Evolutionary conservation across 208 protist species (phyloP).

Genomic region (Acanthamoeba sp.): DNA sequence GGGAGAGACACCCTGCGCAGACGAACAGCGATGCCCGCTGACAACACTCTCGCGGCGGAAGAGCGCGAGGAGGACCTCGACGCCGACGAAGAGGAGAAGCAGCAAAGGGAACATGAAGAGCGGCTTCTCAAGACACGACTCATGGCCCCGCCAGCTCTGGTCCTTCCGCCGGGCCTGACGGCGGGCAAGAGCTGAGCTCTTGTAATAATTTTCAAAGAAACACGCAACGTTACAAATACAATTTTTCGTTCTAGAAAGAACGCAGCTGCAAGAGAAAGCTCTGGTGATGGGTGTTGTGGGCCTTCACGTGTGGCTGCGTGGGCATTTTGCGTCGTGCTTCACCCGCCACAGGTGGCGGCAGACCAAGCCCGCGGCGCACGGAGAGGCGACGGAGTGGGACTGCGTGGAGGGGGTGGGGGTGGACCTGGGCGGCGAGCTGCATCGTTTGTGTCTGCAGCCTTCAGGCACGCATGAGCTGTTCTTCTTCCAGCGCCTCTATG

Average conservation of each 20-base stretch:
- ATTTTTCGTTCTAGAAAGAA: no score
- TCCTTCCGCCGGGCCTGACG: background rate
- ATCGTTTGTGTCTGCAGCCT: background rate
- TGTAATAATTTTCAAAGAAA: no score
- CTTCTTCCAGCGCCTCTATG: constrained; percentile 31
- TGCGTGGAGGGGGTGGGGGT: background rate
- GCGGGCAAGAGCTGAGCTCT: background rate
- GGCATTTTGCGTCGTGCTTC: constrained; percentile 28
- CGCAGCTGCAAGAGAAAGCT: no score
- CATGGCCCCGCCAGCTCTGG: background rate
- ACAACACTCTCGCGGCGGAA: background rate
- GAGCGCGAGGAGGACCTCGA: background rate
- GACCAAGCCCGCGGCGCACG: background rate
- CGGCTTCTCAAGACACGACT: background rate
- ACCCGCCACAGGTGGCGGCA: background rate
- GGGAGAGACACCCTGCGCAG: background rate
- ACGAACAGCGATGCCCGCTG: background rate
- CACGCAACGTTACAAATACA: no score
- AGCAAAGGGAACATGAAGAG: background rate
- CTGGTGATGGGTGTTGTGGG: constrained; percentile 61
- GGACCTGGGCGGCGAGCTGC: constrained; percentile 36
- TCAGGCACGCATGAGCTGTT: constrained; percentile 47
- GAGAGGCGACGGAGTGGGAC: background rate
- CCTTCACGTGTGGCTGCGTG: constrained; percentile 25
- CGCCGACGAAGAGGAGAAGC: background rate